Evolutionary conservation across 2,329 filamentous ascomycete genomes (phyloP).

Genomic region (Diaporthe amygdali): DNA sequence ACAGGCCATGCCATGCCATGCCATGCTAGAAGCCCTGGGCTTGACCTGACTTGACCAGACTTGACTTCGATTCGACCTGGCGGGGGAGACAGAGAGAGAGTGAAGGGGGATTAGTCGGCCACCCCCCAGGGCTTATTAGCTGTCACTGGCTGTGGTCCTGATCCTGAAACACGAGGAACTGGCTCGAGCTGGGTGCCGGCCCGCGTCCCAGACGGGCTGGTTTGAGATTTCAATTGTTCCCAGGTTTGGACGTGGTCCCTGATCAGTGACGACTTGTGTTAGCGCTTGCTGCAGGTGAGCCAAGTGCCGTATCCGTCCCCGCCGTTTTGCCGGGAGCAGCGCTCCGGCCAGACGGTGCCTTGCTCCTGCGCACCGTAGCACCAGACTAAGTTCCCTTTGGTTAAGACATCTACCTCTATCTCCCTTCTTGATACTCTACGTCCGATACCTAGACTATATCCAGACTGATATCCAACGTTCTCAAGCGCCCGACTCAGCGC

Average conservation of each 20-base stretch:
- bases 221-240: conserved; percentile 7
- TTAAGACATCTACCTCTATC: no score
- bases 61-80: no score
- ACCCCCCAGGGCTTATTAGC: background rate
- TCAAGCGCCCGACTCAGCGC: background rate
- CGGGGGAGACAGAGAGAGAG: no score
- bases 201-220: conserved; percentile 4
- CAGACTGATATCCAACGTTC: no score
- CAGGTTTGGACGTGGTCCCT: background rate
- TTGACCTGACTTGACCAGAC: background rate
- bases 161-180: conserved; percentile 10
- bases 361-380: background rate
- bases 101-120: background rate
- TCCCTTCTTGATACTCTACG: no score
- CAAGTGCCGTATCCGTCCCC: conserved; percentile 11
- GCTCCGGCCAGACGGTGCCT: background rate
- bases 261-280: no score
- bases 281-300: conserved; percentile 3
- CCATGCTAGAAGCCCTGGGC: background rate
- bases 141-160: background rate
- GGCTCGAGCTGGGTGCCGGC: conserved; percentile 11
- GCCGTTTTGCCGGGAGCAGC: background rate
- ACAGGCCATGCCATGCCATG: background rate
- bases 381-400: background rate
- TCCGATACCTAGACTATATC: no score